phyloP scores from a whole-genome alignment of 169 alveolate species.

The Plasmodium vivax region DNA sequence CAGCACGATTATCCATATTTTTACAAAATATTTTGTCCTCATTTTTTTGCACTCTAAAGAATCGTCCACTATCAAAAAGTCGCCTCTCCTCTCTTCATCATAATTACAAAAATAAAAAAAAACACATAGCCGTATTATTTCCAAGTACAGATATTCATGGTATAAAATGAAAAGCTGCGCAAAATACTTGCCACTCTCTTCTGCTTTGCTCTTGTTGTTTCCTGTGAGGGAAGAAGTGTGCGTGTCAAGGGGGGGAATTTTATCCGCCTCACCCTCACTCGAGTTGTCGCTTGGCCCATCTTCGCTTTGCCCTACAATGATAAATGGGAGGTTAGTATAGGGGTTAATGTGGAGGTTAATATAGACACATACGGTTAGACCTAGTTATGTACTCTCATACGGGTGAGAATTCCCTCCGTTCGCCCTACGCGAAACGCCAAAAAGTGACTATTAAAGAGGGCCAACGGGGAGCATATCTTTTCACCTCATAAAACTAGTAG shows the following conservation, averaged over 20 bases:
- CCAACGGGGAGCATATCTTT: neutral
- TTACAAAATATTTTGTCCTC: constrained; percentile 10
- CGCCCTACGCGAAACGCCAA: neutral
- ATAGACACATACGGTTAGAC: neutral
- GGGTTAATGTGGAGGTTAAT: neutral
- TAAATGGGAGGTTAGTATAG: neutral
- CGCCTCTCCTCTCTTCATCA: constrained; percentile 41
- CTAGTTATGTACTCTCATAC: neutral
- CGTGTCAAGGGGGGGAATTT: neutral
- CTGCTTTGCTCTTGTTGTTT: neutral
- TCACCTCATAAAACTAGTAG: neutral
- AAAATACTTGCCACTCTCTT: neutral
- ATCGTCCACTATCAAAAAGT: constrained; percentile 45
- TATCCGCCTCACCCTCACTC: neutral
- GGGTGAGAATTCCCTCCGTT: neutral
- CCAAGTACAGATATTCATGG: constrained; percentile 65
- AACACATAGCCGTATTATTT: constrained; percentile 59
- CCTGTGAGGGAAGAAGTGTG: neutral
- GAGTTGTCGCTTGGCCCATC: neutral
- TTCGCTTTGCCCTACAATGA: neutral
- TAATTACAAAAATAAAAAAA: constrained; percentile 68
- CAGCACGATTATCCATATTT: constrained; percentile 41
- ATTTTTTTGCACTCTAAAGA: constrained; percentile 36
- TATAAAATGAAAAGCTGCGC: constrained; percentile 24
- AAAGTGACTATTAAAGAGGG: neutral